Conservation (phyloP, 1,284 basidiomycete species). For the Ustilago loliicola region DNA sequence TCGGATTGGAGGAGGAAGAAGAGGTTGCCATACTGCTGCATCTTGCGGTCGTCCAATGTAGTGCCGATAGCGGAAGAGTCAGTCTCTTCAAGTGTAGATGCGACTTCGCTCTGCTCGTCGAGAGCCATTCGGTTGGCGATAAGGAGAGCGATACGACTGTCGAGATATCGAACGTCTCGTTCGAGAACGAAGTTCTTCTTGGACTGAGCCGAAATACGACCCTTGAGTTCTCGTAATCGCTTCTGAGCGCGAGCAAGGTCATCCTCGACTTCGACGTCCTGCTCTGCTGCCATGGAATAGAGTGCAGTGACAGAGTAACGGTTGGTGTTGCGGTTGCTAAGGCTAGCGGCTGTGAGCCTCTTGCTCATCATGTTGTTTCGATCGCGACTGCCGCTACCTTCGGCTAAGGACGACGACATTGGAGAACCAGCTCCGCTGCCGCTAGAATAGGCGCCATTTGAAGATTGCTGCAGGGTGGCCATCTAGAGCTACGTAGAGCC, state of each 20-base stretch:
- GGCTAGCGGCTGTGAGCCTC: slow-evolving; percentile 54
- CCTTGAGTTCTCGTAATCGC: slow-evolving; percentile 92
- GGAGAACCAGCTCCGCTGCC: slow-evolving; percentile 12
- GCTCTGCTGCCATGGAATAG: slow-evolving; percentile 97
- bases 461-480: slow-evolving; percentile 43
- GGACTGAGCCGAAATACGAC: slow-evolving; percentile 96
- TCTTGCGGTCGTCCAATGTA: slow-evolving; percentile 86
- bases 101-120: slow-evolving; percentile 81
- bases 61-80: slow-evolving; percentile 74
- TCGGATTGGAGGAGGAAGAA: slow-evolving; percentile 99
- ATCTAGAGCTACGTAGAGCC: slow-evolving; percentile 14
- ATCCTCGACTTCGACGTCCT: slow-evolving; percentile 98
- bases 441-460: slow-evolving; percentile 19
- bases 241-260: slow-evolving; percentile 96
- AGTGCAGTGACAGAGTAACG: slow-evolving; percentile 95
- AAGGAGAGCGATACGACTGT: slow-evolving; percentile 94
- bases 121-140: slow-evolving; percentile 98
- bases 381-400: slow-evolving; percentile 48
- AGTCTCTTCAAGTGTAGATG: slow-evolving; percentile 82
- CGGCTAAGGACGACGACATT: slow-evolving; percentile 24
- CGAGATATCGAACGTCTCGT: slow-evolving; percentile 96
- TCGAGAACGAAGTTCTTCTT: slow-evolving; percentile 99
- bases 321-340: slow-evolving; percentile 82
- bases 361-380: slow-evolving; percentile 45
- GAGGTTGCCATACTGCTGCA: slow-evolving; percentile 95